Evolutionary conservation across 106 monocot genomes (phyloP), one percentile per base, ranked within the genome.

Genomic region (Gastrodia elata): DNA sequence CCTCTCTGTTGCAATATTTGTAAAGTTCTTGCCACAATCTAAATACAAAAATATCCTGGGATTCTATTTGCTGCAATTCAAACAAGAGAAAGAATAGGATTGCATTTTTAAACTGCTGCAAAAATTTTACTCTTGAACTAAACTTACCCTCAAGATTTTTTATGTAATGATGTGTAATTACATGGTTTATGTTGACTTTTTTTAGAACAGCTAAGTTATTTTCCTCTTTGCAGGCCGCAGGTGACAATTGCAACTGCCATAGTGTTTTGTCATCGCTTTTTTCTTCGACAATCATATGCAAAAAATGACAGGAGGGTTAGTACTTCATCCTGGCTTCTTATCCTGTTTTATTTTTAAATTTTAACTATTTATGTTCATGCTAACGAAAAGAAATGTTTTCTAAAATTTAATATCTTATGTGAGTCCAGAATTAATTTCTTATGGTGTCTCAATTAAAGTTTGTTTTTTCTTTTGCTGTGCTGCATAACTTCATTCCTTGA

Each of bases 191-290:
- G 14, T 18, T 67, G 37, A 37, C n/a, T n/a, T 56, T 67, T 30
- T 30, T 6, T 67, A 35, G 36, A 67, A 18, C 8, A 14, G 67
- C 16, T 67, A 30, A 67, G 37, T 37, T 33, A 11, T 32, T 40
- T 67, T 67, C n/a, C 15, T 35, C 30, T 8, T 65, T 78, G 65
- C 84, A 90, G 89, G 46, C 86, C 89, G 35, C 89, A 90, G 75
- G 80, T 86, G 24, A 86, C 89, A 76, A 90, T 90, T 77, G 86
- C 89, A 46, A 84, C 84, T 22, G 86, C 86, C 39, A 86, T 90
- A 28, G 79, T 86, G 69, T 86, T 84, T 75, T 90, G 89, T 71
- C 89, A 90, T 73, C 86, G 89, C 5, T 90, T 90, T 80, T 90
- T 84, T 75, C 79, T 90, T 69, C 83, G 79, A 0, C 89, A 86